Evolutionary conservation across 1,284 basidiomycete genomes (phyloP).

Genomic region (Amylostereum chailletii): DNA sequence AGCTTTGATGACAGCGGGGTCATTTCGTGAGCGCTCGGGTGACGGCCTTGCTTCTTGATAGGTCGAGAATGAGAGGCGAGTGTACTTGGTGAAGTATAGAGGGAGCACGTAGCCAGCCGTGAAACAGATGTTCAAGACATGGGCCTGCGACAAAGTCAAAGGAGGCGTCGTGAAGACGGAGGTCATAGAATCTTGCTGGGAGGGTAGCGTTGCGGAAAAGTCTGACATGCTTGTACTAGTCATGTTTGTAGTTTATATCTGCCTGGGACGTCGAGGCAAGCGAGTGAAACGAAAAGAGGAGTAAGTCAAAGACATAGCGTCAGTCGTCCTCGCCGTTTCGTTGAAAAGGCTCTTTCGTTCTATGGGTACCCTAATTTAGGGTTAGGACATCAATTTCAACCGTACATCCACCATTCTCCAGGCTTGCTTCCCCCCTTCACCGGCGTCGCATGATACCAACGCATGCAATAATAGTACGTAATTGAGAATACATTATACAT

Average conservation of each 20-base stretch:
- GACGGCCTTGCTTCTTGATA: conserved; percentile 19
- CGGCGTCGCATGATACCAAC: no score
- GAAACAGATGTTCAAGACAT: conserved; percentile 40
- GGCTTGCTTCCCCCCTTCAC: no score
- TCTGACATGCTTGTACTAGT: not conserved
- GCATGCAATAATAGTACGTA: no score
- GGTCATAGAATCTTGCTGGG: not conserved
- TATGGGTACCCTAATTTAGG: no score
- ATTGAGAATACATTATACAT: no score
- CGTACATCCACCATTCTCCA: no score
- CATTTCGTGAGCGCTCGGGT: conserved; percentile 54
- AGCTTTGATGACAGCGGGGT: conserved; percentile 66
- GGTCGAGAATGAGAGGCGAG: conserved; percentile 40
- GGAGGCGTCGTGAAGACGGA: conserved; percentile 3
- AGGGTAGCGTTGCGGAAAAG: not conserved
- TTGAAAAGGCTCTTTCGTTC: no score
- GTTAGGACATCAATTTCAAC: no score
- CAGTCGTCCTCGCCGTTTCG: no score
- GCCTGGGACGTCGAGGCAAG: no score
- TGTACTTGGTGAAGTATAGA: conserved; percentile 50
- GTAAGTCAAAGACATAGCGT: no score
- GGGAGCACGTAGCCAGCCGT: conserved; percentile 53
- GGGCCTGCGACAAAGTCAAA: conserved; percentile 27
- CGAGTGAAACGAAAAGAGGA: no score
- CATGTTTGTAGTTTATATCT: not conserved